A percentile compares a stretch with the other conserved stretches of the same genome.
Evolutionary conservation across 1,284 basidiomycete species (phyloP).

Genomic region (Papiliotrema nemorosa): DNA sequence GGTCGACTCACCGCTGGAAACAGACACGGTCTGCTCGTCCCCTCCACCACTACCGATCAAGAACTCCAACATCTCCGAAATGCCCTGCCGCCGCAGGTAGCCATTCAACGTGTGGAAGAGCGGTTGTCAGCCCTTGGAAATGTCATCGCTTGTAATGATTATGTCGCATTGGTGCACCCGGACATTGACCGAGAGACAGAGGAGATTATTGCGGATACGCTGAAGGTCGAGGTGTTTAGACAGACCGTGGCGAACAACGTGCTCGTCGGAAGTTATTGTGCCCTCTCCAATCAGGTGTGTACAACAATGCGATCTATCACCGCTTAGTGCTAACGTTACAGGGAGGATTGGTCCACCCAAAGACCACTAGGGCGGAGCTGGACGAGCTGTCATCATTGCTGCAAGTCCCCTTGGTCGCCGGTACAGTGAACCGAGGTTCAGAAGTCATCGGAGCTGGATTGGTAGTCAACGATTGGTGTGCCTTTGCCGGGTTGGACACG

Average conservation of each 20-base stretch:
- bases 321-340: slow-evolving; percentile 49
- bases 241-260: slow-evolving; percentile 97
- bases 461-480: slow-evolving; percentile 98
- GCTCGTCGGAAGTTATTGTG: slow-evolving; percentile 92
- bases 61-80: slow-evolving; percentile 97
- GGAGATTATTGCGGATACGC: slow-evolving; percentile 98
- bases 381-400: slow-evolving; percentile 93
- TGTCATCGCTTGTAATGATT: slow-evolving; percentile 97
- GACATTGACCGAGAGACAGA: slow-evolving; percentile 98
- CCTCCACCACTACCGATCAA: slow-evolving; percentile 93
- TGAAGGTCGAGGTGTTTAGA: slow-evolving; percentile 98
- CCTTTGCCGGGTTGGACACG: slow-evolving; percentile 93
- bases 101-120: slow-evolving; percentile 95
- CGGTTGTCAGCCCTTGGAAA: slow-evolving; percentile 94
- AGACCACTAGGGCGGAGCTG: slow-evolving; percentile 94
- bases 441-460: slow-evolving; percentile 96
- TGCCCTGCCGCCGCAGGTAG: slow-evolving; percentile 85
- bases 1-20: slow-evolving; percentile 93
- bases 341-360: slow-evolving; percentile 95
- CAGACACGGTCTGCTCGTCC: slow-evolving; percentile 93
- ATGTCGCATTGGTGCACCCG: slow-evolving; percentile 94
- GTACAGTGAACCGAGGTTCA: slow-evolving; percentile 96
- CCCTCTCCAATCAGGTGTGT: slow-evolving; percentile 69
- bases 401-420: slow-evolving; percentile 93
- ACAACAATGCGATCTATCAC: neutral